Percentiles rank a stretch among this genome's conserved stretches.
phyloP scores from a whole-genome alignment of 2,329 filamentous ascomycete species.

The Botrytis byssoidea region DNA sequence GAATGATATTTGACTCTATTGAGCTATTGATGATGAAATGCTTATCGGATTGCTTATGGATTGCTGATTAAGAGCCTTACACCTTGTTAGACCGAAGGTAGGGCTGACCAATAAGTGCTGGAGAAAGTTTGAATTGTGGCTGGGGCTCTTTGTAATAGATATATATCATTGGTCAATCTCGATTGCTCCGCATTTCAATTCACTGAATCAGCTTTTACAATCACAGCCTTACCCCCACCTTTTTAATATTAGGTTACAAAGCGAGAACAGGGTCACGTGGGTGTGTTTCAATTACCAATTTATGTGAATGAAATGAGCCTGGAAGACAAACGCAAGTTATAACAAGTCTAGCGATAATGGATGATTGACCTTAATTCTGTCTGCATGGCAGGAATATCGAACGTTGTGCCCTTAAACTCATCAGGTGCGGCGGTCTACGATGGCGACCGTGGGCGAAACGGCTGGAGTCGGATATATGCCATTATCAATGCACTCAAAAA shows the following conservation, averaged over 20 bases:
- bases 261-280: no score
- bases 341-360: no score
- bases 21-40: slow-evolving; percentile 16
- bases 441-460: slow-evolving; percentile 31
- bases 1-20: background rate
- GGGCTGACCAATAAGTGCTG: background rate
- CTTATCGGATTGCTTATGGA: slow-evolving; percentile 22
- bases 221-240: slow-evolving; percentile 1
- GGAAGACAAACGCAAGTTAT: no score
- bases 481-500: slow-evolving; percentile 34
- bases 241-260: background rate
- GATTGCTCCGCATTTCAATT: background rate
- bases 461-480: slow-evolving; percentile 30
- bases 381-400: no score
- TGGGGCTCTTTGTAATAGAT: background rate
- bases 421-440: slow-evolving; percentile 1
- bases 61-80: slow-evolving; percentile 13
- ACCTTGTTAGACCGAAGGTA: background rate
- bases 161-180: background rate
- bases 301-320: no score
- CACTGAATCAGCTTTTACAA: background rate
- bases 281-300: no score
- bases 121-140: background rate
- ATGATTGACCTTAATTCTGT: no score
- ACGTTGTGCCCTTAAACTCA: background rate